Evolutionary conservation across 2,329 filamentous ascomycete genomes (phyloP), one percentile per base, ranked within the genome.

Genomic region (Calonectria pauciramosa): DNA sequence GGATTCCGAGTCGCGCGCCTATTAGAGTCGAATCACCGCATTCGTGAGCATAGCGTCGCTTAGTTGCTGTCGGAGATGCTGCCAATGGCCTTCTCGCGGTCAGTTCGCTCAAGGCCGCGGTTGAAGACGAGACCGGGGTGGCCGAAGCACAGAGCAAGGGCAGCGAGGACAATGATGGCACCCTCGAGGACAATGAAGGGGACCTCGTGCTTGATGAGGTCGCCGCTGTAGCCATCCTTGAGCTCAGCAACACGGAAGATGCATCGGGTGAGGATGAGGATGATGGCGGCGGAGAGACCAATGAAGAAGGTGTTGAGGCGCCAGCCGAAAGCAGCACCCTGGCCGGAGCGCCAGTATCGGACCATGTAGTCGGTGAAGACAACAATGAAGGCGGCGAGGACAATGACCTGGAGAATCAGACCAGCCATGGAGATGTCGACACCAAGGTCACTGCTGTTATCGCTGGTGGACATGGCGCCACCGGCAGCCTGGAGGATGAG

Each of bases 191-290:
- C 85, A 75, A 91, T 90, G 75, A 92, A 91, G 6, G 88, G 83
- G 0, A 82, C 78, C 83, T 92, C 86, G 49, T 91, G 84, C 71
- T 83, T 83, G 70, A 93, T 91, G 75, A 93, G 82, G 1, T 85
- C 80, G 1, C 91, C 91, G 30, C 80, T 51, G 86, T 92, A 94
- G 5, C 93, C 93, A 41, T 92, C 88, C 75, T 88, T 89, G 68
- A 95, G 85, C 86, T 95, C 93, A 7, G 90, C 90, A 44, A 94
- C 91, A 73, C 93, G 90, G 83, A 91, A 94, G 67, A 90, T 87
- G 79, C 91, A 93, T 56, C 93, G 88, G 30, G 90, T 87, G 60
- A 94, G 88, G 79, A 94, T 91, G 59, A 90, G 87, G 9, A 93
- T 60, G 38, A 91, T 91, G 13, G 92, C 87, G 11, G 89, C 79